These are phyloP conservation scores for Pyrenophora graminea DNA, from an alignment of 2,329 filamentous ascomycete genomes.

Conservation along the genomic window DNA sequence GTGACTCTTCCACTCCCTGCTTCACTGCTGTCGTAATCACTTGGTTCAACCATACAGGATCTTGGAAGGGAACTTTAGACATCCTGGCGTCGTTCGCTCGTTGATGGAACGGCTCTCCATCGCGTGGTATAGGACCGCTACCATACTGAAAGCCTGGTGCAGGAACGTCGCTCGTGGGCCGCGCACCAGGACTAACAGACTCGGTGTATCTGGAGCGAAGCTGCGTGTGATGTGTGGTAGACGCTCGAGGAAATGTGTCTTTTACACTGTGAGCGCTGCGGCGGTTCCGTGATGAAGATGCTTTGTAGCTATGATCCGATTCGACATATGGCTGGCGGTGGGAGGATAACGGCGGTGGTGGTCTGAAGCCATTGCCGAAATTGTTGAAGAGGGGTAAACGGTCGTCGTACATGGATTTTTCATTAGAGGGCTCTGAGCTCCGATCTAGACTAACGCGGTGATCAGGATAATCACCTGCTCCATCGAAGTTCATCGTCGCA, in stretches of 20 bases:
- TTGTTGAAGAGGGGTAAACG: slow-evolving; percentile 5
- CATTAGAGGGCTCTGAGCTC: slow-evolving; percentile 1
- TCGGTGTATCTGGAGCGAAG: slow-evolving; percentile 12
- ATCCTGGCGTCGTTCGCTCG: not conserved
- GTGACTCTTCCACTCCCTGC: slow-evolving; percentile 26
- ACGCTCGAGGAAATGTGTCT: not conserved
- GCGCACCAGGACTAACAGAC: slow-evolving; percentile 15
- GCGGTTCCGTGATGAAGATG: slow-evolving; percentile 6
- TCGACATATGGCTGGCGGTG: slow-evolving; percentile 24
- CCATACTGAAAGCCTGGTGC: slow-evolving; percentile 31
- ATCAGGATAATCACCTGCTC: slow-evolving; percentile 25
- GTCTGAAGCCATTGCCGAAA: not conserved
- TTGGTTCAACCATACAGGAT: slow-evolving; percentile 22
- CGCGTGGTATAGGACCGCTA: slow-evolving; percentile 30
- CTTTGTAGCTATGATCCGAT: slow-evolving; percentile 9
- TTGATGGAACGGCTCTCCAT: slow-evolving; percentile 2
- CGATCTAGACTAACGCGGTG: slow-evolving; percentile 21
- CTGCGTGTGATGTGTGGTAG: not conserved
- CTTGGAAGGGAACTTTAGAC: slow-evolving; percentile 8
- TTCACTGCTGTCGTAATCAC: slow-evolving; percentile 27
- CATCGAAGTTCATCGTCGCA: slow-evolving; percentile 36
- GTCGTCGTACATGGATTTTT: slow-evolving; percentile 24
- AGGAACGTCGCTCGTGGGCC: slow-evolving; percentile 7
- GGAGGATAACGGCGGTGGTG: slow-evolving; percentile 7
- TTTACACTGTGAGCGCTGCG: not conserved